Conservation (phyloP, 768 basidiomycete species). For the Suillus decipiens region DNA sequence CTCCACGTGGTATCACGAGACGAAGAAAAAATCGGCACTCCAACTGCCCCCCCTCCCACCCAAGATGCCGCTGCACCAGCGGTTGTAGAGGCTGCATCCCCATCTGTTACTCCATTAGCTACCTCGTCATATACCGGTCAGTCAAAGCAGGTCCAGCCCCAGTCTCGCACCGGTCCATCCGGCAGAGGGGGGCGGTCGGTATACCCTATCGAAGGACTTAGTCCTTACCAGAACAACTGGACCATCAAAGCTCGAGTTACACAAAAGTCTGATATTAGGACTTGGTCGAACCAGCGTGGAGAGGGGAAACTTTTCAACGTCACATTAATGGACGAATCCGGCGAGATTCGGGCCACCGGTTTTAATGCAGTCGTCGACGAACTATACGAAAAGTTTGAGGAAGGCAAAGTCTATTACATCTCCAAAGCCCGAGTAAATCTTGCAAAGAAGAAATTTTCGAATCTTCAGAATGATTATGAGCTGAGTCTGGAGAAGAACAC, state of each 20-base stretch:
- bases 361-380: conserved; percentile 87
- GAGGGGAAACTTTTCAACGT: conserved; percentile 96
- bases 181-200: conserved; percentile 34
- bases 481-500: conserved; percentile 82
- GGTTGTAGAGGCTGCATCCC: conserved; percentile 27
- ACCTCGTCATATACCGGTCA: conserved; percentile 23
- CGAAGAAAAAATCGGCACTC: conserved; percentile 76
- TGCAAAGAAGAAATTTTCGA: conserved; percentile 96
- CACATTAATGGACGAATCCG: conserved; percentile 93
- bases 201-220: conserved; percentile 91
- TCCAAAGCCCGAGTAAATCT: conserved; percentile 91
- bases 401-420: conserved; percentile 91
- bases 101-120: conserved; percentile 32
- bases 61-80: conserved; percentile 29
- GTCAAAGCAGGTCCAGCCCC: conserved; percentile 3
- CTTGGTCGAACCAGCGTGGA: conserved; percentile 87
- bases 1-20: conserved; percentile 55
- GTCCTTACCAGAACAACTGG: conserved; percentile 98
- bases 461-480: conserved; percentile 90
- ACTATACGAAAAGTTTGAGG: conserved; percentile 81
- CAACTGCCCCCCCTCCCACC: conserved; percentile 40
- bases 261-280: conserved; percentile 84
- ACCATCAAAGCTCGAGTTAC: conserved; percentile 94
- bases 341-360: conserved; percentile 87
- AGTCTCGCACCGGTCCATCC: conserved; percentile 17